Percentiles rank a stretch among this genome's conserved stretches.
These are phyloP conservation scores for Neofusicoccum parvum DNA, from an alignment of 2,329 filamentous ascomycete species.

Conservation along the genomic window DNA sequence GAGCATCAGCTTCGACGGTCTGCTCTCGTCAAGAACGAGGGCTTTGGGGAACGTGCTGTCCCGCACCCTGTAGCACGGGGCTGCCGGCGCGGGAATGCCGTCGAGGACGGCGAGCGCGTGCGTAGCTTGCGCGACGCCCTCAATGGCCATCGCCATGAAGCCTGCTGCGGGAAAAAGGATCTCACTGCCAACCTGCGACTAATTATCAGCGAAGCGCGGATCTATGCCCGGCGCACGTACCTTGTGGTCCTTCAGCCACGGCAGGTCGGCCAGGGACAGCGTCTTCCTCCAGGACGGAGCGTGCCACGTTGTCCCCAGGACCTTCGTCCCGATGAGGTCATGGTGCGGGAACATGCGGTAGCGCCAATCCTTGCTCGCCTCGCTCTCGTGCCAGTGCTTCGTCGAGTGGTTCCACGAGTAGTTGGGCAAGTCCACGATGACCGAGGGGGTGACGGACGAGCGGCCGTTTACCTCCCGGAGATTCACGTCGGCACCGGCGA, in stretches of 20 bases:
- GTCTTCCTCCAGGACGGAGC: conserved; percentile 48
- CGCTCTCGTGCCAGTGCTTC: conserved; percentile 29
- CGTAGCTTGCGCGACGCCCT: background rate
- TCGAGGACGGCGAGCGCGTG: conserved; percentile 26
- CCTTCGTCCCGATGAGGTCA: conserved; percentile 29
- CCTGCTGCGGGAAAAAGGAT: conserved; percentile 48
- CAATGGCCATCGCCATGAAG: background rate
- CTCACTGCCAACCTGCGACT: conserved; percentile 26
- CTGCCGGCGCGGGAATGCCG: background rate
- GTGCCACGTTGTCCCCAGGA: conserved; percentile 32
- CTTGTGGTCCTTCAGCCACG: conserved; percentile 52
- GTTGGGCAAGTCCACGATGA: conserved; percentile 29
- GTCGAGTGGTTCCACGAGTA: conserved; percentile 32
- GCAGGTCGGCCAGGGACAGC: conserved; percentile 40
- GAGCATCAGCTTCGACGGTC: conserved; percentile 27
- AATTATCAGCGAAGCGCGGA: too few relatives aligned
- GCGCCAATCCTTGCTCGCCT: conserved; percentile 26
- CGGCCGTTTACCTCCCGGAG: background rate
- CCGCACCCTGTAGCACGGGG: conserved; percentile 23
- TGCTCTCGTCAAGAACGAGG: conserved; percentile 27
- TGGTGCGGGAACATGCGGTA: conserved; percentile 24
- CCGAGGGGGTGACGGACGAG: background rate
- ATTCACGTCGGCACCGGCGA: background rate
- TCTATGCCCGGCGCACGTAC: too few relatives aligned
- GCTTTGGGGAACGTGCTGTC: conserved; percentile 28